Evolutionary conservation across 2,329 filamentous ascomycete genomes (phyloP).

Genomic region (Davidsoniella eucalypti): DNA sequence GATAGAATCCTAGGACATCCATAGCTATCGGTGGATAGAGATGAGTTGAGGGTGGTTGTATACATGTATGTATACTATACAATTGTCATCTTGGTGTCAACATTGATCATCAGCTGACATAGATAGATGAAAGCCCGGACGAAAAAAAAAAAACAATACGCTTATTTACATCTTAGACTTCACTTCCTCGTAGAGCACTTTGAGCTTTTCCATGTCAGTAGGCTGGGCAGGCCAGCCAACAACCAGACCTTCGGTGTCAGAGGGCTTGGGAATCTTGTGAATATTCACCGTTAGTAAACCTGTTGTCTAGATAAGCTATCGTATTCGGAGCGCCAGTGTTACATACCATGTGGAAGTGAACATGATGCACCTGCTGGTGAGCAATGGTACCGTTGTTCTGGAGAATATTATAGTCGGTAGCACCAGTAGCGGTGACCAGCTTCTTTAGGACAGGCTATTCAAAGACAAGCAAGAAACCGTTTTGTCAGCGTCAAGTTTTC

Average conservation of each 20-base stretch:
- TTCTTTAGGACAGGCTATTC: conserved; percentile 65
- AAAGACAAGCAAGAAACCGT: background rate
- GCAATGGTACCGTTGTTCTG: conserved; percentile 91
- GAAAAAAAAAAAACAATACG: background rate
- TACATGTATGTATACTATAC: too few relatives aligned
- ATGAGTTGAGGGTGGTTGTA: too few relatives aligned
- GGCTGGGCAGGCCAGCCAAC: conserved; percentile 64
- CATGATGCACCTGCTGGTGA: conserved; percentile 86
- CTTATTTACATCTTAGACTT: conserved; percentile 67
- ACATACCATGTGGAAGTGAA: conserved; percentile 83
- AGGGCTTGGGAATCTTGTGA: conserved; percentile 83
- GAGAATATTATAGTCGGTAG: conserved; percentile 75
- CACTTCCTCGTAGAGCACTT: conserved; percentile 64
- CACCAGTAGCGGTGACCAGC: conserved; percentile 60
- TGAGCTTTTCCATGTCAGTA: conserved; percentile 67
- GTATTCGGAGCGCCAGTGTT: background rate
- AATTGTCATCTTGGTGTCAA: too few relatives aligned
- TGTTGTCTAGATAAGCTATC: background rate
- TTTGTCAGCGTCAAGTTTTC: background rate
- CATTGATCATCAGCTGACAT: too few relatives aligned
- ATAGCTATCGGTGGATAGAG: background rate
- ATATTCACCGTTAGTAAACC: conserved; percentile 11
- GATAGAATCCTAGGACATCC: background rate
- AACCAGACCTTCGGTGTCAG: conserved; percentile 59
- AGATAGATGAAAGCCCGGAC: background rate